Conservation (phyloP, 768 basidiomycete species). For the Gymnopilus dilepis region DNA sequence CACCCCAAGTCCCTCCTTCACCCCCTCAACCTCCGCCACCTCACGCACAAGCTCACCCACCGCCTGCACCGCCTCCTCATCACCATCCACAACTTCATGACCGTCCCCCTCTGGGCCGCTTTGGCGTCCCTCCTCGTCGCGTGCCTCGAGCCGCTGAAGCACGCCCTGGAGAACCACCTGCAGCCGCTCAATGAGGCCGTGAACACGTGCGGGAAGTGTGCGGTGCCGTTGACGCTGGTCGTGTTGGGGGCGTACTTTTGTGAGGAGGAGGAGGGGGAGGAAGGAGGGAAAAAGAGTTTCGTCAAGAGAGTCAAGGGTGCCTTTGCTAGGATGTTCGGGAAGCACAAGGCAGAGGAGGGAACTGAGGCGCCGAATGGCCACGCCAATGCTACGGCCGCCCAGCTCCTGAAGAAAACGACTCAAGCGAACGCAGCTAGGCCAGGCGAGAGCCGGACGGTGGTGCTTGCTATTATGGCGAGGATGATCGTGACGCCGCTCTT, state of each 20-base stretch:
- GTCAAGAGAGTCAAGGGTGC: too few species aligned
- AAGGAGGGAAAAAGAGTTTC: background rate
- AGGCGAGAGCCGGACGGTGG: slow-evolving; percentile 83
- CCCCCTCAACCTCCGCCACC: background rate
- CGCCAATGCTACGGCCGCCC: too few species aligned
- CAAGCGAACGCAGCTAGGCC: slow-evolving; percentile 28
- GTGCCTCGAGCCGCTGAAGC: slow-evolving; percentile 58
- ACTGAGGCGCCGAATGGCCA: background rate
- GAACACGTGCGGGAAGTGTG: slow-evolving; percentile 70
- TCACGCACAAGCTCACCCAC: background rate
- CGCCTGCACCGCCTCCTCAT: slow-evolving; percentile 33
- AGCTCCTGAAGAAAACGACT: background rate
- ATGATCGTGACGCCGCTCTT: slow-evolving; percentile 88
- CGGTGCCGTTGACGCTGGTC: slow-evolving; percentile 87
- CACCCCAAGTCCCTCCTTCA: background rate
- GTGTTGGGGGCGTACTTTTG: slow-evolving; percentile 95
- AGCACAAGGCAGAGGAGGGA: slow-evolving; percentile 2
- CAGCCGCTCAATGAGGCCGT: slow-evolving; percentile 73
- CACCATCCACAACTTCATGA: slow-evolving; percentile 77
- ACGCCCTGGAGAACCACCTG: slow-evolving; percentile 65
- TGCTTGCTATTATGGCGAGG: slow-evolving; percentile 80
- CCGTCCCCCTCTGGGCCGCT: slow-evolving; percentile 86
- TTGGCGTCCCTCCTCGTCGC: slow-evolving; percentile 74
- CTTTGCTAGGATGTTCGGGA: background rate
- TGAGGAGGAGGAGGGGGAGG: slow-evolving; percentile 26